phyloP scores from a whole-genome alignment of 23 red algal species.

The Rhodosorus marinus region DNA sequence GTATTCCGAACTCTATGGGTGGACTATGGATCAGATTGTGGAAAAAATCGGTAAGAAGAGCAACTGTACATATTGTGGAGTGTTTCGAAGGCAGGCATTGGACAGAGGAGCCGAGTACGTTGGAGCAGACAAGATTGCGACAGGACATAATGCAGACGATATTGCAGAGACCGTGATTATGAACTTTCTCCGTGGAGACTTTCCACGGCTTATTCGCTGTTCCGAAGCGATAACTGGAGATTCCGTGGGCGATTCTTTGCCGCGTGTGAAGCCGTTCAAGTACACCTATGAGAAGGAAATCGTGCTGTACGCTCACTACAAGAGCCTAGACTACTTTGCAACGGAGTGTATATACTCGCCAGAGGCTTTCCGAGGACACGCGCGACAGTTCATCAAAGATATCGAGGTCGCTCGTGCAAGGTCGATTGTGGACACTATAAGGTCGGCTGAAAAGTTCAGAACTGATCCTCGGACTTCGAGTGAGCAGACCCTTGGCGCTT shows the following conservation, averaged over 20 bases:
- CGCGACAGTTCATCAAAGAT: slow-evolving; percentile 71
- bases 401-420: slow-evolving; percentile 59
- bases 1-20: slow-evolving; percentile 75
- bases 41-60: slow-evolving; percentile 42
- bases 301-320: slow-evolving; percentile 89
- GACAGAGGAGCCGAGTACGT: slow-evolving; percentile 53
- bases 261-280: slow-evolving; percentile 94
- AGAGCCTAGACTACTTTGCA: slow-evolving; percentile 90
- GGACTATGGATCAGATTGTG: slow-evolving; percentile 97
- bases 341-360: slow-evolving; percentile 97
- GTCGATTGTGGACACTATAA: slow-evolving; percentile 52
- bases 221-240: slow-evolving; percentile 31
- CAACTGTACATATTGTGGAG: slow-evolving; percentile 98
- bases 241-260: slow-evolving; percentile 13
- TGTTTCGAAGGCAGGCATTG: slow-evolving; percentile 93
- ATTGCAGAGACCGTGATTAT: slow-evolving; percentile 93
- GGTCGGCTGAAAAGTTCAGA: slow-evolving; percentile 26
- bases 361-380: slow-evolving; percentile 63
- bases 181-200: slow-evolving; percentile 87
- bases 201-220: slow-evolving; percentile 39
- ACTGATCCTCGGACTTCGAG: not conserved
- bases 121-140: slow-evolving; percentile 66
- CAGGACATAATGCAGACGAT: slow-evolving; percentile 98
- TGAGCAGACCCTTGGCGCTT: not conserved
- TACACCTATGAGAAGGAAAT: slow-evolving; percentile 98